phyloP scores from a whole-genome alignment of 257 asterid species.

The Solanum megistacrolobum region DNA sequence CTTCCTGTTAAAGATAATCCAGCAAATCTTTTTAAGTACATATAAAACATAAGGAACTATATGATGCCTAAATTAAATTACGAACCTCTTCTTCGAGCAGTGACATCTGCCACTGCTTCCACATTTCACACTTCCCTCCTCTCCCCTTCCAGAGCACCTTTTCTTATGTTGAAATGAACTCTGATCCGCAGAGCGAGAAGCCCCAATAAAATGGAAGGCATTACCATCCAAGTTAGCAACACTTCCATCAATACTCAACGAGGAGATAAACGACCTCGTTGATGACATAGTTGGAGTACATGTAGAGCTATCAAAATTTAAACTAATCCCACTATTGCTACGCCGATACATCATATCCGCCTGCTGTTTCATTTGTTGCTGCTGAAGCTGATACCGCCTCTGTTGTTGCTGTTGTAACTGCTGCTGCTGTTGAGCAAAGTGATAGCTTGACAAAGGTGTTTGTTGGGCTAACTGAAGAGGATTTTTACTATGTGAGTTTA shows the following conservation, averaged over 20 bases:
- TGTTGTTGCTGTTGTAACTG: conserved; percentile 28
- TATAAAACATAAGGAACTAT: not conserved
- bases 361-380: conserved; percentile 58
- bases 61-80: not conserved
- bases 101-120: conserved; percentile 80
- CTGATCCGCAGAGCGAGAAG: conserved; percentile 73
- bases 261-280: conserved; percentile 69
- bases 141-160: conserved; percentile 71
- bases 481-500: conserved; percentile 34
- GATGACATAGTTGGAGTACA: conserved; percentile 90
- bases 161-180: conserved; percentile 55
- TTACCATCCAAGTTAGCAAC: conserved; percentile 61
- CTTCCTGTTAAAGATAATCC: conserved; percentile 31
- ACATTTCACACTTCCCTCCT: conserved; percentile 85
- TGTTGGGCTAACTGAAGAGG: conserved; percentile 33
- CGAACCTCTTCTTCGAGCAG: conserved; percentile 84
- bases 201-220: conserved; percentile 58
- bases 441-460: conserved; percentile 22
- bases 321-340: conserved; percentile 65
- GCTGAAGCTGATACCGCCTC: conserved; percentile 36
- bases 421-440: conserved; percentile 42
- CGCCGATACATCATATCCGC: conserved; percentile 44
- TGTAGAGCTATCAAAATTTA: conserved; percentile 70
- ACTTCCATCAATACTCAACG: conserved; percentile 79
- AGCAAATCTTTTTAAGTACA: not conserved